Base-by-base conservation (phyloP, 345 rosid genomes). In the Heritiera fomes region DNA sequence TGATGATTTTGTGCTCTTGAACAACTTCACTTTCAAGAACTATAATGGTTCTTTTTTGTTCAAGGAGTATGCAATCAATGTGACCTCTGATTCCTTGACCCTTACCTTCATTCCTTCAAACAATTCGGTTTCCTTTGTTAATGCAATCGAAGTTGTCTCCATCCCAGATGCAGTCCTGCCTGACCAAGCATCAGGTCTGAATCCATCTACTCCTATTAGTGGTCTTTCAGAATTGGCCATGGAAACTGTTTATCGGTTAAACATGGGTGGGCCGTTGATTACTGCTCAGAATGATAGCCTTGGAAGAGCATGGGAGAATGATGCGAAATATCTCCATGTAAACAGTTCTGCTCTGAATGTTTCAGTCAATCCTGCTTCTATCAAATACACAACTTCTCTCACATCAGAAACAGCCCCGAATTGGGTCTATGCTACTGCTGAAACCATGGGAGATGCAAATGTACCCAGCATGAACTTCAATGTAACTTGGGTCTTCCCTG, bases 231-330 rank as follows among this genome's bases (percentile, higher is more conserved):
- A 77, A 47, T 85, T 85, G 50, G 97, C 94, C 13, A 80, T 88
- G 67, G 97, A 96, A 80, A 92, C 98, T 18, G 92, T 94, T 77
- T 94, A 92, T 84, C 87, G 99, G 77, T 75, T 94, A 52, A 96
- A 94, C 86, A 84, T 90, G 91, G 99, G 97, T 45, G 99, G 99
- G 77, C 97, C 97, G 0, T 66, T 90, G 83, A 82, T 96, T 84
- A 89, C 94, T n/a, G 85, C 94, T 47, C 87, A 89, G 83, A 94
- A 96, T 80, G 99, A 96, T 82, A 89, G 98, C 62, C 86, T 96
- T 38, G 97, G 97, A 80, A 89, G 99, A 84, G 80, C 82, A 32
- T 96, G 99, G 99, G 97, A 91, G 79, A 89, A 91, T 81, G 99
- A 96, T 79, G 87, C 76, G 38, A 79, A 82, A 66, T 94, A 92